Base-by-base conservation (phyloP, 768 basidiomycete genomes). In the Ramaria rubella region DNA sequence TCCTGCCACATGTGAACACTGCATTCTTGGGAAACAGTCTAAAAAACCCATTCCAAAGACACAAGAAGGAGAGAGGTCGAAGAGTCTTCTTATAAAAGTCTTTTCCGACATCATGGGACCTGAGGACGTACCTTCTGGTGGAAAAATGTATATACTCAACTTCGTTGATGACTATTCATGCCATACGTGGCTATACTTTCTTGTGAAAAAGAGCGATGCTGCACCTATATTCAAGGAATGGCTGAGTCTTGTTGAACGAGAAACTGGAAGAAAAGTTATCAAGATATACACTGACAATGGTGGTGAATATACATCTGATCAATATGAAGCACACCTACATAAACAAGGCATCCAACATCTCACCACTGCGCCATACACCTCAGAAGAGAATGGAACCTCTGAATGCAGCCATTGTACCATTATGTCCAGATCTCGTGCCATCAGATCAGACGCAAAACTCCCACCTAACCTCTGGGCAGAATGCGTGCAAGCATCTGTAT, bases 1-100 rank as follows among this genome's bases (percentile, higher is more conserved):
- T 9, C 67, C 68, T 1, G 58, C 63, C 1, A 67, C 64, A 56
- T 73, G 71, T 65, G 64, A 68, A 40, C 58, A 61, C 26, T 75
- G 75, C 51, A 64, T 74, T 33, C 64, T 68, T 40, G 72, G 74
- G 5, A 75, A 76, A 60, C 72, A 76, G 71, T 68, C 63, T 0
- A 59, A 59, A 12, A 60, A 59, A 1, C 61, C 67, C 11, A 67
- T 75, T 14, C 72, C 73, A 0, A 69, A 68, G 52, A 52, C 54
- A 26, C 42, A 30, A 8, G 60, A 65, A 49, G 70, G 66, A 17
- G 53, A 60, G 43, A 64, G 64, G 50, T 68, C 69, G 11, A 64
- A 51, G 9, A 42, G 64, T 49, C 59, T 49, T 43, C 53, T 72
- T 45, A 70, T 67, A 42, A 65, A 62, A 21, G 66, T 73, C 2